Percentiles rank a stretch among this genome's conserved stretches.
These are phyloP conservation scores for Elasticomyces elasticus DNA, from an alignment of 495 filamentous ascomycete genomes.

Conservation along the genomic window DNA sequence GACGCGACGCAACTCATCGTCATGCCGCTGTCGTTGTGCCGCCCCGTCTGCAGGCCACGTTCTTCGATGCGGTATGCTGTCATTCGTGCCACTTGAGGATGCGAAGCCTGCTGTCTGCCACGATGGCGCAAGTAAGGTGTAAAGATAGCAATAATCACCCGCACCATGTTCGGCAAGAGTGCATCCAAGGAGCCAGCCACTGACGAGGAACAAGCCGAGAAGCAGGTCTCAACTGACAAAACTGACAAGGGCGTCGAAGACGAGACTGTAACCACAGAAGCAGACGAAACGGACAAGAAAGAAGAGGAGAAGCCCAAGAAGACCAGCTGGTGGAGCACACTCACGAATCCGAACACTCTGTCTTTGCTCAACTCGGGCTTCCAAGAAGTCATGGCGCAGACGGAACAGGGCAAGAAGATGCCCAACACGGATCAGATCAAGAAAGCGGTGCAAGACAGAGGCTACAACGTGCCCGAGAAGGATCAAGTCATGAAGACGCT, in stretches of 20 bases:
- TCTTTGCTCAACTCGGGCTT: background rate
- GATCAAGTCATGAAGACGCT: conserved; percentile 9
- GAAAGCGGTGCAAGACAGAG: background rate
- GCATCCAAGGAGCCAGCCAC: background rate
- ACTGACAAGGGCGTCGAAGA: background rate
- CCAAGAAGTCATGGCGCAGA: background rate
- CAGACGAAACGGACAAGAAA: background rate
- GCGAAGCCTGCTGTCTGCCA: background rate
- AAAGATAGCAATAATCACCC: background rate
- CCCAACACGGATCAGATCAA: background rate
- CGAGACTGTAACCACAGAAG: background rate
- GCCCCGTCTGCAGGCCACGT: background rate
- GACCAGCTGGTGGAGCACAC: background rate
- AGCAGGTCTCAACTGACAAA: background rate
- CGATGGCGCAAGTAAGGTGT: background rate
- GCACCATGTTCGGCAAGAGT: background rate
- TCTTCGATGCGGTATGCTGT: background rate
- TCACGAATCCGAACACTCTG: background rate
- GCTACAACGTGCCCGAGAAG: background rate
- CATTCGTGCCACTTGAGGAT: background rate
- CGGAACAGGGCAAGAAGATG: background rate
- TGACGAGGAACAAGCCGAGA: background rate
- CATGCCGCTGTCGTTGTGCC: background rate
- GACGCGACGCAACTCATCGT: too few species aligned
- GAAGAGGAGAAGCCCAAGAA: background rate